Evolutionary conservation across 805 yeast genomes (phyloP).

Genomic region (Candida stauntonica): DNA sequence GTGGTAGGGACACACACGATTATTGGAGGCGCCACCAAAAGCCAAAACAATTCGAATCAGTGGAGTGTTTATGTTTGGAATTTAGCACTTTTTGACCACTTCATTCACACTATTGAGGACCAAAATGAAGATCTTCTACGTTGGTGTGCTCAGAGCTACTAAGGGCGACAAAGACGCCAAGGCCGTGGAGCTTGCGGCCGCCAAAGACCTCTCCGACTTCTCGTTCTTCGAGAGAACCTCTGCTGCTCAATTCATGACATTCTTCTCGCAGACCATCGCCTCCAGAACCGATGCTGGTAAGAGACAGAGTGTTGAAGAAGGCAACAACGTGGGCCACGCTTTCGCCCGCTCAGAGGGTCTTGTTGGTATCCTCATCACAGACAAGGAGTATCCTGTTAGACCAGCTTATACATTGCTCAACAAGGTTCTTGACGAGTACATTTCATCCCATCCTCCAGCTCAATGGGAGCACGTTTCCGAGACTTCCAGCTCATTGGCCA

Average conservation of each 20-base stretch:
- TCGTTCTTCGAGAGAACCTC: slow-evolving; percentile 81
- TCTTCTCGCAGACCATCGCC: slow-evolving; percentile 86
- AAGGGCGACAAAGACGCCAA: slow-evolving; percentile 54
- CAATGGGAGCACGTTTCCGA: slow-evolving; percentile 60
- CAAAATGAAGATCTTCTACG: slow-evolving; percentile 85
- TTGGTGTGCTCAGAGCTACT: slow-evolving; percentile 57
- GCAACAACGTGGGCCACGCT: slow-evolving; percentile 83
- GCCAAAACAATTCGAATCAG: neutral
- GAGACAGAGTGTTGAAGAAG: slow-evolving; percentile 91
- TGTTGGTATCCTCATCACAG: slow-evolving; percentile 88
- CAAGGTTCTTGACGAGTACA: slow-evolving; percentile 86
- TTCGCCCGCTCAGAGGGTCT: slow-evolving; percentile 87
- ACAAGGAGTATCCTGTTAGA: slow-evolving; percentile 93
- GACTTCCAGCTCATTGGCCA: slow-evolving; percentile 41
- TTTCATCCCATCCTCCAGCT: slow-evolving; percentile 70
- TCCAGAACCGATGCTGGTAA: slow-evolving; percentile 85
- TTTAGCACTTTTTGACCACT: too few species aligned
- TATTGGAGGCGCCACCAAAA: too few species aligned
- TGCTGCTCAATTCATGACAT: slow-evolving; percentile 91
- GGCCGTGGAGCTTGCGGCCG: slow-evolving; percentile 73
- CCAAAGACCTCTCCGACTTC: slow-evolving; percentile 80
- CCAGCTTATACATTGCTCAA: slow-evolving; percentile 93
- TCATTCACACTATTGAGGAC: too few species aligned
- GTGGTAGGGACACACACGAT: too few species aligned
- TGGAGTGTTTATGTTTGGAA: too few species aligned